Conservation (phyloP, 2,329 filamentous ascomycete species). For the Dactylellina drechsleri region DNA sequence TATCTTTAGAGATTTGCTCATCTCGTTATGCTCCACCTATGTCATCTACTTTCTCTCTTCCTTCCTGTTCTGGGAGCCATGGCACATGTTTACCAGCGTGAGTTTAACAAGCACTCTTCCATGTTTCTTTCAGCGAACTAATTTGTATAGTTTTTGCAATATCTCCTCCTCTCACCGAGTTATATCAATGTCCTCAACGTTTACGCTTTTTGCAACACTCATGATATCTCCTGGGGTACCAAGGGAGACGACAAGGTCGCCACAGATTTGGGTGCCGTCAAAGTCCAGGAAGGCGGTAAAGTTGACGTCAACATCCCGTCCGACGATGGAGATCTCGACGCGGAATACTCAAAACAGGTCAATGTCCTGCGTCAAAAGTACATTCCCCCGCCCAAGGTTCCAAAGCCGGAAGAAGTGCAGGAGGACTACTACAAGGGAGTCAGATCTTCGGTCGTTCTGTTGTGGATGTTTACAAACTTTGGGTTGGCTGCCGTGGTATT, state of each 20-base stretch:
- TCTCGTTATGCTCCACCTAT: slow-evolving; percentile 91
- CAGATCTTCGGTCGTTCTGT: slow-evolving; percentile 86
- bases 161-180: slow-evolving; percentile 91
- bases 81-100: slow-evolving; percentile 94
- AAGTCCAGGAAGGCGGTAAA: slow-evolving; percentile 91
- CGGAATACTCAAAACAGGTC: slow-evolving; percentile 89
- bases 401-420: slow-evolving; percentile 77
- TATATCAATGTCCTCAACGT: slow-evolving; percentile 99
- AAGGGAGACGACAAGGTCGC: slow-evolving; percentile 97
- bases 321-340: slow-evolving; percentile 93
- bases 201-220: slow-evolving; percentile 98
- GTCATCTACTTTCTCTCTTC: slow-evolving; percentile 91
- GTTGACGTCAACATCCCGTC: slow-evolving; percentile 86
- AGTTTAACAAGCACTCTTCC: slow-evolving; percentile 56
- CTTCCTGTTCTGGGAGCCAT: slow-evolving; percentile 94
- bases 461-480: slow-evolving; percentile 98
- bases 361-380: slow-evolving; percentile 77
- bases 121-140: slow-evolving; percentile 3
- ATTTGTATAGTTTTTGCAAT: slow-evolving; percentile 78
- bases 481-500: slow-evolving; percentile 86
- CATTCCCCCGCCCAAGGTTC: slow-evolving; percentile 70
- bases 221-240: slow-evolving; percentile 97
- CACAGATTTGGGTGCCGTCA: slow-evolving; percentile 69
- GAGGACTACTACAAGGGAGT: slow-evolving; percentile 99
- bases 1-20: slow-evolving; percentile 91